A percentile compares a stretch with the other conserved stretches of the same genome.
Evolutionary conservation across 164 flowering plant genomes (phyloP).

Genomic region (Magnolia officinalis): DNA sequence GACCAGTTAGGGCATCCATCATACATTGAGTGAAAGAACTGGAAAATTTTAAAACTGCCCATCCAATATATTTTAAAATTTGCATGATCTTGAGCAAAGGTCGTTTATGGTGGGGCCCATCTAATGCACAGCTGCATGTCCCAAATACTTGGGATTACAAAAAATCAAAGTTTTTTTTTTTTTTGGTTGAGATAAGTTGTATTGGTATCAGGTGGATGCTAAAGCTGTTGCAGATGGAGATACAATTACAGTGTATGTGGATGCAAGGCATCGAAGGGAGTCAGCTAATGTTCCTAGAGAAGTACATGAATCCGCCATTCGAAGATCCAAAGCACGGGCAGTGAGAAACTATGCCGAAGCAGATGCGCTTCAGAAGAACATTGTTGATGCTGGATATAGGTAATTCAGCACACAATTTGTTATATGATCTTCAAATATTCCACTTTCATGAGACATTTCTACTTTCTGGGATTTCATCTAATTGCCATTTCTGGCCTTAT

Average conservation of each 20-base stretch:
- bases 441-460: too few relatives aligned
- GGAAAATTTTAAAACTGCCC: background rate
- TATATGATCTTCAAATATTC: too few relatives aligned
- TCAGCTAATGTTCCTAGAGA: conserved; percentile 55
- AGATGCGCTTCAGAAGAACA: conserved; percentile 61
- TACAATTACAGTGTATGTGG: conserved; percentile 73
- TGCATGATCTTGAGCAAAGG: background rate
- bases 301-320: conserved; percentile 42
- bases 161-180: background rate
- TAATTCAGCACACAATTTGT: conserved; percentile 9
- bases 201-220: conserved; percentile 52
- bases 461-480: too few relatives aligned
- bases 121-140: too few relatives aligned
- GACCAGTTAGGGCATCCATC: background rate
- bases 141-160: too few relatives aligned
- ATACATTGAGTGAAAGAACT: background rate
- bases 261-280: conserved; percentile 54
- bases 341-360: conserved; percentile 50
- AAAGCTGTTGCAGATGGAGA: conserved; percentile 89
- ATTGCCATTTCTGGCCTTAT: too few relatives aligned
- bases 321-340: conserved; percentile 62
- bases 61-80: background rate
- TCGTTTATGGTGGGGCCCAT: too few relatives aligned
- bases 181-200: background rate
- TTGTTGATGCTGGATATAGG: conserved; percentile 70